phyloP scores from a whole-genome alignment of 495 filamentous ascomycete genomes.

The Hapsidospora chrysogenum region DNA sequence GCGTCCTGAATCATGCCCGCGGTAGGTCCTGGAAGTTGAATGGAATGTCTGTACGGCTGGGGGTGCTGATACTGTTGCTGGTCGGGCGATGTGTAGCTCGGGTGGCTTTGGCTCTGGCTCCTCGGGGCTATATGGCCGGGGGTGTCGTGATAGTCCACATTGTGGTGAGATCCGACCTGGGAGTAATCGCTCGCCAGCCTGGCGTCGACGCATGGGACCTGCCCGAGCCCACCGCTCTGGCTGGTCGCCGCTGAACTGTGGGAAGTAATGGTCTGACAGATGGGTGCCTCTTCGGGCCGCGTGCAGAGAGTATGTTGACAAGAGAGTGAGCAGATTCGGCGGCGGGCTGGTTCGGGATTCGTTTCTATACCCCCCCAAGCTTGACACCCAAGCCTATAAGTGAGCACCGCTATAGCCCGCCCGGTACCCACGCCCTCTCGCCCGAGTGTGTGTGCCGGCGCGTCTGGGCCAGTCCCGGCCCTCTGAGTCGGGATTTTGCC shows the following conservation, averaged over 20 bases:
- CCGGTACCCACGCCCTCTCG: neutral
- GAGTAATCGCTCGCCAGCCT: slow-evolving; percentile 50
- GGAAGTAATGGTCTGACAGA: slow-evolving; percentile 32
- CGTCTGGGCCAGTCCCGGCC: neutral
- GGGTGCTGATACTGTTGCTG: slow-evolving; percentile 11
- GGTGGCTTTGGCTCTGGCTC: slow-evolving; percentile 30
- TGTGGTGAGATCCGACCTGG: slow-evolving; percentile 39
- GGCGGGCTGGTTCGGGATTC: neutral
- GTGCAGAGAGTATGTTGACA: slow-evolving; percentile 8
- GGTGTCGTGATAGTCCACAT: slow-evolving; percentile 48
- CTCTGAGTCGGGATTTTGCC: too few species aligned
- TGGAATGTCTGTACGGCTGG: too few species aligned
- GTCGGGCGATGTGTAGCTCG: slow-evolving; percentile 35
- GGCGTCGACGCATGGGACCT: slow-evolving; percentile 53
- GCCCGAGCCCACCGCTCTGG: slow-evolving; percentile 56
- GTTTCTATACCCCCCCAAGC: neutral
- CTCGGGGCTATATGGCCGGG: slow-evolving; percentile 39
- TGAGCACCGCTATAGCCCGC: neutral
- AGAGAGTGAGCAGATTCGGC: slow-evolving; percentile 1
- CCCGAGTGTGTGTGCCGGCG: slow-evolving; percentile 8
- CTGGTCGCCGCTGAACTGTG: slow-evolving; percentile 44
- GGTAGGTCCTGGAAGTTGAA: too few species aligned
- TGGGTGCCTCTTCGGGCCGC: slow-evolving; percentile 29
- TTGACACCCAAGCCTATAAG: neutral
- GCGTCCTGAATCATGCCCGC: too few species aligned